Base-by-base conservation (phyloP, 2,329 filamentous ascomycete genomes). In the Xylariomycetidae sp. region DNA sequence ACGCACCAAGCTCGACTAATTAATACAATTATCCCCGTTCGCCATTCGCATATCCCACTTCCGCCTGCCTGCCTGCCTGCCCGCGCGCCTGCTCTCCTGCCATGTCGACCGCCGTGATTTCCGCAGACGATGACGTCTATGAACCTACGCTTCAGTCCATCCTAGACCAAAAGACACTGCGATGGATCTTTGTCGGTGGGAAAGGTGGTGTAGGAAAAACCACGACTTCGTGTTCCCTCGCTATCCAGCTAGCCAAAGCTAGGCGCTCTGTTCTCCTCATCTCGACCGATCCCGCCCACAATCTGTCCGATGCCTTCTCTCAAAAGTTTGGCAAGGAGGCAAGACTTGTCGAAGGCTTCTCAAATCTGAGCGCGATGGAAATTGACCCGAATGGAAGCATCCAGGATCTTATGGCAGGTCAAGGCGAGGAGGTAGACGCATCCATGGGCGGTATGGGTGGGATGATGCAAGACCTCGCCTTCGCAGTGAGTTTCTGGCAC, bases 241-340 rank as follows among this genome's bases (percentile, higher is more conserved):
- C 92, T 45, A 97, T 98, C 59, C 92, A 98, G 67, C 86, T 98
- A 46, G 88, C 92, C 53, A 88, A 85, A 64, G 88, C 88, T 52
- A 88, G 92, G 65, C 90, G 90, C 66, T 94, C 86, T 42, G 92
- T 98, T 41, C 80, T 98, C 38, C 83, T 98, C 61, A 98, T 98
- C 68, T 96, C 89, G 25, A 98, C 92, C 53, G 92, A 98, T 64
- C 92, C 92, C 33, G 92, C 92, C 33, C 92, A 98, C 75, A 98
- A 98, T 67, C 75, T 98, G 44, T 92, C 85, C 50, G 92, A 98
- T 68, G 92, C 92, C 41, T 98, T 98, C 66, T 88, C 87, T 49
- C 90, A 98, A 66, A 98, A 98, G 69, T 98, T 98, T 57, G 92
- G 92, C 70, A 98, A 98, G 72, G 92, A 98, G 64, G 92, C 92